These are phyloP conservation scores for Plantago major DNA, from an alignment of 257 asterid genomes.

Conservation along the genomic window DNA sequence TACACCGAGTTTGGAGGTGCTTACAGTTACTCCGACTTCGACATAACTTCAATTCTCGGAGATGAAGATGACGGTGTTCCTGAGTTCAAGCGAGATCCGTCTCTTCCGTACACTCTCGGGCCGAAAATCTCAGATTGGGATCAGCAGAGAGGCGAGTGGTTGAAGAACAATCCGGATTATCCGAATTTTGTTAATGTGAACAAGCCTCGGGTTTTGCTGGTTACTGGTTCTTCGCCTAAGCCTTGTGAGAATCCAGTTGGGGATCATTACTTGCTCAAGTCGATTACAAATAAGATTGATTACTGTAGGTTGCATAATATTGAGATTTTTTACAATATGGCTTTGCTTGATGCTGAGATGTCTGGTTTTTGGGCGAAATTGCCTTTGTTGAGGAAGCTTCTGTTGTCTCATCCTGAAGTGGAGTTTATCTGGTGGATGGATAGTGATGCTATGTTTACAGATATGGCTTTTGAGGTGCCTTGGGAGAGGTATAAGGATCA, in stretches of 20 bases:
- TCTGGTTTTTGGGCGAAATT: conserved; percentile 54
- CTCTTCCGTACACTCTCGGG: conserved; percentile 37
- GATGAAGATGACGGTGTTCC: conserved; percentile 39
- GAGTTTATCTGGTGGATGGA: conserved; percentile 66
- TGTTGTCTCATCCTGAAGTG: conserved; percentile 50
- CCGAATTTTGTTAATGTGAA: conserved; percentile 32
- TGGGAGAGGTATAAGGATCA: conserved; percentile 52
- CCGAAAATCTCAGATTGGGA: conserved; percentile 53
- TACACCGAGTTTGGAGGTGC: too few relatives aligned
- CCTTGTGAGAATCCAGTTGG: conserved; percentile 57
- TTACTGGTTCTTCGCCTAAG: conserved; percentile 45
- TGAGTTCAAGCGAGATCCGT: conserved; percentile 30
- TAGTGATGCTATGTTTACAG: conserved; percentile 56
- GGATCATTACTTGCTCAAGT: conserved; percentile 47
- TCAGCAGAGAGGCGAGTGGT: conserved; percentile 41
- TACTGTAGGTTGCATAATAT: conserved; percentile 48
- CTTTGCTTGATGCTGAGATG: conserved; percentile 52
- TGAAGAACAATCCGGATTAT: conserved; percentile 28
- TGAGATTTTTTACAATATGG: conserved; percentile 46
- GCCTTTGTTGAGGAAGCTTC: conserved; percentile 38
- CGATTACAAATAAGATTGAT: conserved; percentile 50
- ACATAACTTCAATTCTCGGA: conserved; percentile 25
- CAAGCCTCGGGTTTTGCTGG: conserved; percentile 47
- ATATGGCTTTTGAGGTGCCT: conserved; percentile 46
- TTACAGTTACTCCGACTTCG: conserved; percentile 26